Percentiles rank a stretch among this genome's conserved stretches.
phyloP scores from a whole-genome alignment of 176 grass and related monocot genomes.

The Cocos nucifera region DNA sequence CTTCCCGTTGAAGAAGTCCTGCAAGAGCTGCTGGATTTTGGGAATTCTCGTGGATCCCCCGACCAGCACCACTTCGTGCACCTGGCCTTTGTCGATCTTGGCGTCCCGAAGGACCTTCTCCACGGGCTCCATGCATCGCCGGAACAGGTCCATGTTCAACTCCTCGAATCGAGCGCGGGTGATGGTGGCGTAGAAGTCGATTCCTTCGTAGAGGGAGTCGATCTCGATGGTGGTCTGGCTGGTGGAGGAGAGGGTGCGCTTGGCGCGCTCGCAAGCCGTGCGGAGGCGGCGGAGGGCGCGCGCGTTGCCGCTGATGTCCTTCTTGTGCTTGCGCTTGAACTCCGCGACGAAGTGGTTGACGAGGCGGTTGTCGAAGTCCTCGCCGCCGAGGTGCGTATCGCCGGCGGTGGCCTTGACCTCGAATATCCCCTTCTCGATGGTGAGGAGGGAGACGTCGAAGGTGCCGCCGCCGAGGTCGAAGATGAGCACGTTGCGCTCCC shows the following conservation, averaged over 20 bases:
- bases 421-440: slow-evolving; percentile 22
- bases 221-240: slow-evolving; percentile 20
- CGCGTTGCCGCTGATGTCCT: slow-evolving; percentile 23
- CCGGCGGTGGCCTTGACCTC: slow-evolving; percentile 21
- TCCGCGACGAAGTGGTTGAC: slow-evolving; percentile 14
- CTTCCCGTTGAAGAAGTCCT: no score
- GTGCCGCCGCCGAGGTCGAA: slow-evolving; percentile 24
- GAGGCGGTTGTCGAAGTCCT: slow-evolving; percentile 26
- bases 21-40: slow-evolving; percentile 2
- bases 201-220: slow-evolving; percentile 9
- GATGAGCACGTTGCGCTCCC: slow-evolving; percentile 22
- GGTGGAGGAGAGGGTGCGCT: slow-evolving; percentile 19
- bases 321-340: slow-evolving; percentile 21
- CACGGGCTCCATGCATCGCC: slow-evolving; percentile 16
- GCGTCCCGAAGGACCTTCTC: slow-evolving; percentile 14
- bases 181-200: slow-evolving; percentile 18
- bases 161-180: slow-evolving; percentile 18
- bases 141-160: slow-evolving; percentile 14
- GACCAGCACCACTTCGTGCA: slow-evolving; percentile 20
- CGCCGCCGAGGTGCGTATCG: slow-evolving; percentile 18
- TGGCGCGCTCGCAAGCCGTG: slow-evolving; percentile 13
- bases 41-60: slow-evolving; percentile 19
- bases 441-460: slow-evolving; percentile 24
- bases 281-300: slow-evolving; percentile 16
- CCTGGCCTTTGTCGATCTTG: slow-evolving; percentile 23